Base-by-base conservation (phyloP, 495 filamentous ascomycete genomes). In the Penicillium cataractarum region DNA sequence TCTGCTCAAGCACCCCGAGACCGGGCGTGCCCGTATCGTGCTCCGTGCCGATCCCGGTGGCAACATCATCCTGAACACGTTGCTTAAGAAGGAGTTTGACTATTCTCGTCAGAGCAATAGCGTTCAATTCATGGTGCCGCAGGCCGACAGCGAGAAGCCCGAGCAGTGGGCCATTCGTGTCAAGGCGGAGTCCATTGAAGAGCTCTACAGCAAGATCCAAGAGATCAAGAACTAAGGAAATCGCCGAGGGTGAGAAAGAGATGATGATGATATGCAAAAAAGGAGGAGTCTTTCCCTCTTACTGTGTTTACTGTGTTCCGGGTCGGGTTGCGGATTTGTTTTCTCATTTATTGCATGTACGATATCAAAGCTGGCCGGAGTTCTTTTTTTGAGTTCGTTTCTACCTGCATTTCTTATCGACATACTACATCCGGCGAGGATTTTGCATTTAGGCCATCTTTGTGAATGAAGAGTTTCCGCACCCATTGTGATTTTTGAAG, bases 31-130 rank as follows among this genome's bases (percentile, higher is more conserved):
- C 12, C 86, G 91, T 37, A 72, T 92, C 57, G 74, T 94, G 27
- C 67, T 92, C 51, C 83, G 90, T 31, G 84, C 82, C 15, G 89
- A 92, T 54, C 89, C 89, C 0, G 83, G 86, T 61, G 90, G 90
- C 24, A 84, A 86, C 19, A 72, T 93, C 17, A 78, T 89, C 5
- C 69, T 93, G 58, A 93, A 93, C 76, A 84, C 88, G 39, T 67
- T 76, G 15, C 69, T 92, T 21, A 79, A 88, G 33, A 78, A 85
- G 26, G 74, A 82, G 15, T 73, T 88, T 8, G 79, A 78, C 2
- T 93, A 92, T 73, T 80, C 80, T 53, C 67, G 73, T 6, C 76
- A 72, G 6, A 76, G 74, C 22, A 89, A 84, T 68, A 84, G 79
- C 26, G 76, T 90, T 40, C 85, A 84, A 57, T 73, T 90, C 42